These are phyloP conservation scores for Priceomyces haplophilus DNA, from an alignment of 805 yeast genomes.

Conservation along the genomic window DNA sequence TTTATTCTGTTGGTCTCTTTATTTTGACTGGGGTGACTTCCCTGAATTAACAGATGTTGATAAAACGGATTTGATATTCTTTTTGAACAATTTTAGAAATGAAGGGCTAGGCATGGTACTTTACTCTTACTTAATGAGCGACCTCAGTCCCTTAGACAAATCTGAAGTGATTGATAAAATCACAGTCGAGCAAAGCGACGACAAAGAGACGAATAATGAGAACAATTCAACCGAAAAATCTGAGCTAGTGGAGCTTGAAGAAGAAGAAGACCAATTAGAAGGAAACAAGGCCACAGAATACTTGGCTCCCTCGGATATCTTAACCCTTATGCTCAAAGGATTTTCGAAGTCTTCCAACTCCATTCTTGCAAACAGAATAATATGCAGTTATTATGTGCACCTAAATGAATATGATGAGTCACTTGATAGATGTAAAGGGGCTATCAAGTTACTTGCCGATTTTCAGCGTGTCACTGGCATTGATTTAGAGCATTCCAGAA, in stretches of 20 bases:
- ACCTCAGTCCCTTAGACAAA: slow-evolving; percentile 58
- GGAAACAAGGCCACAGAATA: slow-evolving; percentile 6
- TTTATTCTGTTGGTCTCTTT: slow-evolving; percentile 66
- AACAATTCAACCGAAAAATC: slow-evolving; percentile 23
- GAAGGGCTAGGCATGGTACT: slow-evolving; percentile 63
- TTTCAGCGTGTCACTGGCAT: slow-evolving; percentile 46
- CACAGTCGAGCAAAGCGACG: slow-evolving; percentile 13
- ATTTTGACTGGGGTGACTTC: slow-evolving; percentile 72
- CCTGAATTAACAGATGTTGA: slow-evolving; percentile 49
- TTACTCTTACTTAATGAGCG: slow-evolving; percentile 64
- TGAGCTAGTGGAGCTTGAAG: slow-evolving; percentile 13
- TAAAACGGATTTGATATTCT: slow-evolving; percentile 41
- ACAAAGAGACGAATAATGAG: slow-evolving; percentile 12
- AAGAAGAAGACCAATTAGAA: neutral
- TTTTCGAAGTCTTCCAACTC: slow-evolving; percentile 39
- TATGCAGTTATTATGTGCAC: slow-evolving; percentile 57
- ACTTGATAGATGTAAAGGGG: slow-evolving; percentile 55
- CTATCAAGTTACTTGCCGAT: slow-evolving; percentile 54
- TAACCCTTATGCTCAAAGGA: slow-evolving; percentile 51
- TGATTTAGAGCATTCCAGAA: slow-evolving; percentile 48
- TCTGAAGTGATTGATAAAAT: slow-evolving; percentile 19
- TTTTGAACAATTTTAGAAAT: slow-evolving; percentile 52
- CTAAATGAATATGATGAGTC: slow-evolving; percentile 63
- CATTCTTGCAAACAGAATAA: slow-evolving; percentile 63
- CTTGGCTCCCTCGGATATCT: slow-evolving; percentile 47